Conservation (phyloP, 164 flowering plant species). For the Magnolia sinica region DNA sequence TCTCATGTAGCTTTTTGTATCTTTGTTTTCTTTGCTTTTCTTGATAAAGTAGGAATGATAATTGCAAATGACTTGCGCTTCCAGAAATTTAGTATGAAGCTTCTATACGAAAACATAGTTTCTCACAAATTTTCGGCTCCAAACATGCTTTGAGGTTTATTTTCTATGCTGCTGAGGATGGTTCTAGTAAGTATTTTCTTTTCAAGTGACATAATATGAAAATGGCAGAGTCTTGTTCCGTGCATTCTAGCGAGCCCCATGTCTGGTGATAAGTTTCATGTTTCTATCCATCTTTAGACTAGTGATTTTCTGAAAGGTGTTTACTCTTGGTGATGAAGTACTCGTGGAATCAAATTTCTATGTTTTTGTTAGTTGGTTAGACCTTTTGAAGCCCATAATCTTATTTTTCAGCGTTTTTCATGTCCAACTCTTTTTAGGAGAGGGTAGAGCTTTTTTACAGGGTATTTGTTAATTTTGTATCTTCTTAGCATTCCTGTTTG, state of each 20-base stretch:
- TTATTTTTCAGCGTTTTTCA: not conserved
- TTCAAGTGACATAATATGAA: not conserved
- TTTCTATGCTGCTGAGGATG: not conserved
- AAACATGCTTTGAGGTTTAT: not conserved
- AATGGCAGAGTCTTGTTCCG: not conserved
- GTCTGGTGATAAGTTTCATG: not conserved
- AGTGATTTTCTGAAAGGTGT: not conserved
- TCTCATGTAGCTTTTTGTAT: too few species aligned
- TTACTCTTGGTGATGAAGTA: not conserved
- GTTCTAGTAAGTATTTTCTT: slow-evolving; percentile 1
- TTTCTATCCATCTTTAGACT: not conserved
- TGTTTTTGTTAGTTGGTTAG: not conserved
- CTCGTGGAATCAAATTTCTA: not conserved
- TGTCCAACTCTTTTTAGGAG: not conserved
- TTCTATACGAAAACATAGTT: not conserved
- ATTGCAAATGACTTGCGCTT: not conserved
- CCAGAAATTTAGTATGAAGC: not conserved
- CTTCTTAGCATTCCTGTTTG: not conserved
- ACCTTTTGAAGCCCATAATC: not conserved
- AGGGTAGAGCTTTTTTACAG: too few species aligned
- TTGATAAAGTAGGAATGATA: not conserved
- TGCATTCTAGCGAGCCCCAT: not conserved
- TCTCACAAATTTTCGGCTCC: not conserved
- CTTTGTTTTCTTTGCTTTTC: too few species aligned
- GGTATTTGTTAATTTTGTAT: too few species aligned